Evolutionary conservation across 768 basidiomycete species (phyloP).

Genomic region (Suillus subaureus): DNA sequence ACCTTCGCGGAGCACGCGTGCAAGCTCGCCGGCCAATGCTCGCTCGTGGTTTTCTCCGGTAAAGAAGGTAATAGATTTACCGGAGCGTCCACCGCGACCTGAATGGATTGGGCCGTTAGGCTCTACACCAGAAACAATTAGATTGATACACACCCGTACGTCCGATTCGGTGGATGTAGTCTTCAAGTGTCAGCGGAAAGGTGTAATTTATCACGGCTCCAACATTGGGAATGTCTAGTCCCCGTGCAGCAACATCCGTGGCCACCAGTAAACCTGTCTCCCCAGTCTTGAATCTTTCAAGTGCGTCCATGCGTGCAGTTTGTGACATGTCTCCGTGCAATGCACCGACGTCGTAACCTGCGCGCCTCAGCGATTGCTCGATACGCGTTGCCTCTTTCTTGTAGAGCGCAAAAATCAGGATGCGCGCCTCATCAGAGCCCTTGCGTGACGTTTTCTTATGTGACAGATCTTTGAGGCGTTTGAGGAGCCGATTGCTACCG

Average conservation of each 20-base stretch:
- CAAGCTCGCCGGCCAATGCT: constrained; percentile 89
- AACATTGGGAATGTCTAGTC: constrained; percentile 96
- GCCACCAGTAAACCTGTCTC: constrained; percentile 84
- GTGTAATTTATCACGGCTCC: constrained; percentile 94
- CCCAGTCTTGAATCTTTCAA: constrained; percentile 87
- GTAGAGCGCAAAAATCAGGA: constrained; percentile 94
- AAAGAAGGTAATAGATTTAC: constrained; percentile 96
- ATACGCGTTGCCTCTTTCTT: constrained; percentile 97
- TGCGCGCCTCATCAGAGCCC: constrained; percentile 57
- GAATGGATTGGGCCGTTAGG: constrained; percentile 11
- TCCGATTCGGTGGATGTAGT: constrained; percentile 89
- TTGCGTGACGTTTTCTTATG: constrained; percentile 64
- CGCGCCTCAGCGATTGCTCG: constrained; percentile 70
- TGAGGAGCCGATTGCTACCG: constrained; percentile 60
- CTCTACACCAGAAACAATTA: neutral
- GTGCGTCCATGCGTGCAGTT: constrained; percentile 76
- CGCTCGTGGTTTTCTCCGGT: constrained; percentile 89
- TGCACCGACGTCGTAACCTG: constrained; percentile 78
- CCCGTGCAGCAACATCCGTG: constrained; percentile 96
- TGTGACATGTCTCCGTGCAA: constrained; percentile 94
- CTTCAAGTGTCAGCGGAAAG: constrained; percentile 96
- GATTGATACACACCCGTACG: constrained; percentile 63
- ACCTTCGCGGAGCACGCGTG: constrained; percentile 85
- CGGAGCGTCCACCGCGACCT: constrained; percentile 88
- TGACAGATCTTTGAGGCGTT: constrained; percentile 53